Evolutionary conservation across 352 stramenopile genomes (phyloP).

Genomic region (Blastocystis sp.): DNA sequence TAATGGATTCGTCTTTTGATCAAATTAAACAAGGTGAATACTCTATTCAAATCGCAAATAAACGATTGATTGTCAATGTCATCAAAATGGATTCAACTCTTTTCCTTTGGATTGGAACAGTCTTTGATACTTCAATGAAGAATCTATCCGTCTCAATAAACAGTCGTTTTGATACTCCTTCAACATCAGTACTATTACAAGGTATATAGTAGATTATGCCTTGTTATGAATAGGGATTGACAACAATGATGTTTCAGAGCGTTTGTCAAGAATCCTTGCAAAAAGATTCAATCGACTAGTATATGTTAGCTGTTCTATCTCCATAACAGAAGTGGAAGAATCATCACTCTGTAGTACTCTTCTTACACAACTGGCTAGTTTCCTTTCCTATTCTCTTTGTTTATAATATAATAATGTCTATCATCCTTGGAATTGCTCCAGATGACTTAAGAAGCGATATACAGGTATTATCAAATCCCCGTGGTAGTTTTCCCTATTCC

Average conservation of each 20-base stretch:
- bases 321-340: constrained; percentile 1
- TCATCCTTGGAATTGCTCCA: background rate
- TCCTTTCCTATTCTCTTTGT: constrained; percentile 17
- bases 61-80: constrained; percentile 11
- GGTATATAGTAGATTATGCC: background rate
- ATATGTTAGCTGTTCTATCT: constrained; percentile 29
- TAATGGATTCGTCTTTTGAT: constrained; percentile 13
- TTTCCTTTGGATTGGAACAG: constrained; percentile 31
- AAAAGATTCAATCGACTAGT: constrained; percentile 12
- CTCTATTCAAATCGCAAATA: constrained; percentile 12
- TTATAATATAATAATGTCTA: background rate
- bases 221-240: constrained; percentile 4
- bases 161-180: background rate
- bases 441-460: background rate
- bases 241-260: constrained; percentile 47
- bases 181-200: constrained; percentile 3
- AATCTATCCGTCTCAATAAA: constrained; percentile 29
- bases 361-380: background rate
- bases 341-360: background rate
- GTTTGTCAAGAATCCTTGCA: background rate
- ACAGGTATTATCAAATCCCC: background rate
- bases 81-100: constrained; percentile 33
- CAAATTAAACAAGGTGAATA: constrained; percentile 61
- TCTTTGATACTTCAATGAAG: background rate
- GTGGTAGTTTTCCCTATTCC: background rate